phyloP scores from a whole-genome alignment of 2,329 filamentous ascomycete species.

The Byssochlamys sp. region DNA sequence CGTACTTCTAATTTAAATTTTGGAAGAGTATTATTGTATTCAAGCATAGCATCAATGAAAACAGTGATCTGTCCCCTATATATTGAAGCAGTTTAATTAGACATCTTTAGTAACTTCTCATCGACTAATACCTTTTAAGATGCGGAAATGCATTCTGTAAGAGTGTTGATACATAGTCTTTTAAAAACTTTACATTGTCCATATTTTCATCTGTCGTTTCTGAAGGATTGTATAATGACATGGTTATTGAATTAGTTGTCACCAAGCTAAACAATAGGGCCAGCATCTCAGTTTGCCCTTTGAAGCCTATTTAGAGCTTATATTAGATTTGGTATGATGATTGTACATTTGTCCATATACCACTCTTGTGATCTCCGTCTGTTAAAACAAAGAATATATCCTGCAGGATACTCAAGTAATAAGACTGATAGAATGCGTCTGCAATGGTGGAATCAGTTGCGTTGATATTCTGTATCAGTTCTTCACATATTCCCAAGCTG shows the following conservation, averaged over 20 bases:
- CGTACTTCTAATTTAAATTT: slow-evolving; percentile 93
- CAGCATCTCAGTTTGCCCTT: no score
- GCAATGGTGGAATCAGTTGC: slow-evolving; percentile 78
- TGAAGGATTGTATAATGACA: no score
- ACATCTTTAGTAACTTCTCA: no score
- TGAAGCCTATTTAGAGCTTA: no score
- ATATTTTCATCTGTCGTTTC: slow-evolving; percentile 99
- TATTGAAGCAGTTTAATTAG: background rate
- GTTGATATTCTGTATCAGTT: slow-evolving; percentile 94
- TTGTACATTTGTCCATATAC: no score
- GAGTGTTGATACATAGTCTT: slow-evolving; percentile 74
- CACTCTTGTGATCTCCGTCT: slow-evolving; percentile 95
- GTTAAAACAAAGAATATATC: slow-evolving; percentile 98
- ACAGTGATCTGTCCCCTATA: slow-evolving; percentile 75
- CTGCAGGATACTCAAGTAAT: slow-evolving; percentile 84
- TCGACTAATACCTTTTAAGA: slow-evolving; percentile 68
- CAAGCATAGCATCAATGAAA: slow-evolving; percentile 84
- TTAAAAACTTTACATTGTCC: slow-evolving; percentile 80
- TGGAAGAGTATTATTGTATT: slow-evolving; percentile 75
- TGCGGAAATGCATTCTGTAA: slow-evolving; percentile 88
- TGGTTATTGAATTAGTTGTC: no score
- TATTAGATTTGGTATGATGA: no score
- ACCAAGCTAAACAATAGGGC: no score
- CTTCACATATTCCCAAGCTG: slow-evolving; percentile 93
- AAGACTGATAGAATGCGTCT: slow-evolving; percentile 94